phyloP scores from a whole-genome alignment of 2,329 filamentous ascomycete genomes.

The Venturia oleaginea region DNA sequence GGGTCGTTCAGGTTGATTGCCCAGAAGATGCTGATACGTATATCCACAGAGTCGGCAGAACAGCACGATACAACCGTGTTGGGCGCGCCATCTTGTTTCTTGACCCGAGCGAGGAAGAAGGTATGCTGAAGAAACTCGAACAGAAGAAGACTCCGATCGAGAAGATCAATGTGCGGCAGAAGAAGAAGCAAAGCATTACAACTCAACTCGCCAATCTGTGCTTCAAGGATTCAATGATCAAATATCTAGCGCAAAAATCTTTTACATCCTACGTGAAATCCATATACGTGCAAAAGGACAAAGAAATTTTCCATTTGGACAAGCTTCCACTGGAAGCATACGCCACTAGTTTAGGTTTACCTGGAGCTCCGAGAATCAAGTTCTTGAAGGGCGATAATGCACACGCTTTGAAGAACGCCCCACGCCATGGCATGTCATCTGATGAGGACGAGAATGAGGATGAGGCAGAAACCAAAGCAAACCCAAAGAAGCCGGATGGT shows the following conservation, averaged over 20 bases:
- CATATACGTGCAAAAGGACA: constrained; percentile 80
- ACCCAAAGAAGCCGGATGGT: constrained; percentile 55
- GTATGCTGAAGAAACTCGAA: constrained; percentile 79
- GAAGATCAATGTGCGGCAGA: constrained; percentile 74
- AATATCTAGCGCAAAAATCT: constrained; percentile 92
- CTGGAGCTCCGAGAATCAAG: constrained; percentile 85
- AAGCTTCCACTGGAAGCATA: constrained; percentile 78
- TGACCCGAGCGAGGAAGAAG: constrained; percentile 82
- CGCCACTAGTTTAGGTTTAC: constrained; percentile 75
- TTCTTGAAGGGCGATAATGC: constrained; percentile 84
- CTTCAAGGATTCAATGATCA: constrained; percentile 87
- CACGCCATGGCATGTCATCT: constrained; percentile 46
- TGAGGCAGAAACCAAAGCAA: constrained; percentile 32
- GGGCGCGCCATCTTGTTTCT: constrained; percentile 86
- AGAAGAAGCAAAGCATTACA: constrained; percentile 80
- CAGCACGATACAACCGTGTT: constrained; percentile 82
- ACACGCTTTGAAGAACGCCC: constrained; percentile 80
- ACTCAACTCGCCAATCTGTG: constrained; percentile 88
- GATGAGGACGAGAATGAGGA: constrained; percentile 45
- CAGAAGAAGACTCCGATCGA: constrained; percentile 85
- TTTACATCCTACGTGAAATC: constrained; percentile 87
- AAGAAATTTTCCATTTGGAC: constrained; percentile 79
- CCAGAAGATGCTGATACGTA: constrained; percentile 97
- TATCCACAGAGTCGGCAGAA: constrained; percentile 90
- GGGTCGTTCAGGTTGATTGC: constrained; percentile 97